phyloP scores from a whole-genome alignment of 768 basidiomycete genomes.

The Pisolithus orientalis region DNA sequence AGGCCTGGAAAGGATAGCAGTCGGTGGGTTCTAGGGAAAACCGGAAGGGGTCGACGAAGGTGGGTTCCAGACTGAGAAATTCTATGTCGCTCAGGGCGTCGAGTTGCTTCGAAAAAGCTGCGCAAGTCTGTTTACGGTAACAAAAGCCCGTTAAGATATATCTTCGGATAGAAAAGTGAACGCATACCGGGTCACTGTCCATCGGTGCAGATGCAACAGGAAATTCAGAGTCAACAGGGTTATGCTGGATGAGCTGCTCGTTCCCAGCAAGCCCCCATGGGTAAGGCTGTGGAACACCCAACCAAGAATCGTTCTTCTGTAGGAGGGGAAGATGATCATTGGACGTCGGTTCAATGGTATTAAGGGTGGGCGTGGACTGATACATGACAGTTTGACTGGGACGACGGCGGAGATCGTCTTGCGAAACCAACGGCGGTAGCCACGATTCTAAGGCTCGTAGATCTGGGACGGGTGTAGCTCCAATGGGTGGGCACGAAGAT shows the following conservation, averaged over 20 bases:
- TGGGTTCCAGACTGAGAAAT: constrained; percentile 9
- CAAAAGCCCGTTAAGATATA: neutral
- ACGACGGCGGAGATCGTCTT: constrained; percentile 30
- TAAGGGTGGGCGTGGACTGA: constrained; percentile 21
- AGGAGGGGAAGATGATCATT: neutral
- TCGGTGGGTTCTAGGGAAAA: neutral
- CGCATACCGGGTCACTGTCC: neutral
- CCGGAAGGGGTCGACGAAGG: constrained; percentile 21
- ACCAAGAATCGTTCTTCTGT: constrained; percentile 8
- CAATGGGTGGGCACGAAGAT: constrained; percentile 37
- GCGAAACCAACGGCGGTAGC: constrained; percentile 16
- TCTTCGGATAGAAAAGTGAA: neutral
- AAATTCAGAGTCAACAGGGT: neutral
- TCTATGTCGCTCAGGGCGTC: constrained; percentile 9
- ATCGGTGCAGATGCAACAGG: neutral
- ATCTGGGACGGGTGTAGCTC: constrained; percentile 24
- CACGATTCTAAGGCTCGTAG: constrained; percentile 10
- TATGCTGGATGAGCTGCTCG: neutral
- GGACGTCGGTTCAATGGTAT: constrained; percentile 3
- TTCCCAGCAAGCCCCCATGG: neutral
- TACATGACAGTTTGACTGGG: constrained; percentile 29
- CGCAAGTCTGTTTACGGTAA: neutral
- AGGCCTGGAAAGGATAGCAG: neutral
- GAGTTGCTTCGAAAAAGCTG: constrained; percentile 2
- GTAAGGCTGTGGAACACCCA: constrained; percentile 4